A percentile compares a stretch with the other conserved stretches of the same genome.
These are phyloP conservation scores for Ceratobasidium sp. DNA, from an alignment of 1,284 basidiomycete genomes.

Conservation along the genomic window DNA sequence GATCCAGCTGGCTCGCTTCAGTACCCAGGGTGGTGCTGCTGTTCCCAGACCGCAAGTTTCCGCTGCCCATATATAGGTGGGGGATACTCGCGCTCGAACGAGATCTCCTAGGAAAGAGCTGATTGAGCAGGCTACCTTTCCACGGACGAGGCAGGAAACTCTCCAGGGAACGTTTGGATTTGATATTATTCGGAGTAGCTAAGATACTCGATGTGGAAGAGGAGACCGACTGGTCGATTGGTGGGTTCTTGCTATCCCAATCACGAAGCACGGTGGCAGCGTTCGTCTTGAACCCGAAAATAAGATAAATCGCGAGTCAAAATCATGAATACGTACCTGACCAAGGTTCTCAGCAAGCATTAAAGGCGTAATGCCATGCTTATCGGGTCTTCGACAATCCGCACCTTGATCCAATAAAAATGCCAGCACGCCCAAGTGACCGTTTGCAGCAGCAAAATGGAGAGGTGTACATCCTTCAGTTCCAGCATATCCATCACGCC, in stretches of 20 bases:
- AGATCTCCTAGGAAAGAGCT: not conserved
- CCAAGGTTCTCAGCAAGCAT: slow-evolving; percentile 61
- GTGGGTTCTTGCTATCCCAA: no score
- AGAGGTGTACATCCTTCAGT: slow-evolving; percentile 71
- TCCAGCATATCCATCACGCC: slow-evolving; percentile 28
- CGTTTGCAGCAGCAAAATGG: slow-evolving; percentile 94
- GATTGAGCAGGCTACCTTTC: not conserved
- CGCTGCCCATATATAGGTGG: not conserved
- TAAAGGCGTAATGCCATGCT: slow-evolving; percentile 84
- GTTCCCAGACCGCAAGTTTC: slow-evolving; percentile 2
- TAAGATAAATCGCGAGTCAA: no score
- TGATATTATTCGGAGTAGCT: no score
- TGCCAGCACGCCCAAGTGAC: slow-evolving; percentile 80
- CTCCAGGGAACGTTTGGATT: slow-evolving; percentile 48
- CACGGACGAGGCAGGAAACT: slow-evolving; percentile 36
- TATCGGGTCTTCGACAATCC: slow-evolving; percentile 81
- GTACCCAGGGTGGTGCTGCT: slow-evolving; percentile 6
- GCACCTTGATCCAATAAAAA: slow-evolving; percentile 86
- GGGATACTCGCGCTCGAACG: slow-evolving; percentile 2
- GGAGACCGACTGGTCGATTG: no score
- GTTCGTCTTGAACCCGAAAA: no score
- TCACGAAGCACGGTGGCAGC: no score
- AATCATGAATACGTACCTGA: no score
- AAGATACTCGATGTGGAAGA: no score
- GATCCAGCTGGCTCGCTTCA: not conserved